Evolutionary conservation across 176 grass and related monocot genomes (phyloP), one percentile per base, ranked within the genome.

Genomic region (Triticum monococcum): DNA sequence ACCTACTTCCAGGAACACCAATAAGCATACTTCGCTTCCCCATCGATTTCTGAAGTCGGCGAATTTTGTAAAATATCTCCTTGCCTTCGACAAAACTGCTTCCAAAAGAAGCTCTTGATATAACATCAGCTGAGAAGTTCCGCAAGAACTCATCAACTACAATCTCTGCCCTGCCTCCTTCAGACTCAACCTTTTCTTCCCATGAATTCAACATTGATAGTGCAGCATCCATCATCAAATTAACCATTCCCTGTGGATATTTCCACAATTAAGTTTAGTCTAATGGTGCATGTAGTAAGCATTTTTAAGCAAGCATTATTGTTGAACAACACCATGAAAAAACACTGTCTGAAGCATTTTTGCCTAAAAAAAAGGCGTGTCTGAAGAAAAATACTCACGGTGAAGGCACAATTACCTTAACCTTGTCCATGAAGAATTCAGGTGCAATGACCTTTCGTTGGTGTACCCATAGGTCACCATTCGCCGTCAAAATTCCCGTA

Each of bases 371-470:
- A 73, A 26, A 25, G 48, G 64, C 7, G 45, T 86, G 3, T 57
- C 33, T 59, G 72, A 81, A 61, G 37, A 73, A 73, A 24, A 32
- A 14, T 61, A 74, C 3, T 82, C 56, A 37, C n/a, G 18, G 8
- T 8, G 56, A 69, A 71, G 67, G 35, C 25, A 72, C n/a, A 10
- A 40, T 72, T 98, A 98, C 95, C 93, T 95, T 98, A 40, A 95
- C 75, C 68, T 93, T 98, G 66, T 89, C 89, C 95, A 95, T 93
- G 89, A 98, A 98, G 67, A 98, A 93, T 75, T 98, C 87, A 2
- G 91, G 85, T 25, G 93, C 85, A 20, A 98, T 93, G 37, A 95
- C 82, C 81, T 93, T 98, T 57, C 95, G 86, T 75, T 95, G 68
- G 14, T 98, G 91, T 65, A 74, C 83, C 95, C 95, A 95, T 5